Percentiles rank a stretch among this genome's conserved stretches.
Evolutionary conservation across 108 stramenopile genomes (phyloP).

Genomic region (Stephanodiscus triporus): DNA sequence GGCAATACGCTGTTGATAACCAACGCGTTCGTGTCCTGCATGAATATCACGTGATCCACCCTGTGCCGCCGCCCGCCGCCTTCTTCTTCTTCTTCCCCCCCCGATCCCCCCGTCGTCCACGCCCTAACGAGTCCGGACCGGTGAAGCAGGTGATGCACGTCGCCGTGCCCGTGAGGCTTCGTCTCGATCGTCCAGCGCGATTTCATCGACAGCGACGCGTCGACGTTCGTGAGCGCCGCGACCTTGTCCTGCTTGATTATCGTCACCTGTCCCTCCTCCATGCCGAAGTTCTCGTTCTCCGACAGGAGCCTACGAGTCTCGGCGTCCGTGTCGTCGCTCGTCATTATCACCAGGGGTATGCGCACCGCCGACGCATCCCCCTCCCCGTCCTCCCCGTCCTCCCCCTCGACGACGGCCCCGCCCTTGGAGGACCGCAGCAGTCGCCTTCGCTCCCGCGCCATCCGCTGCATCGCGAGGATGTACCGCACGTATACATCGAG

Average conservation of each 20-base stretch:
- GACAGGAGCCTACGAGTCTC: conserved; percentile 85
- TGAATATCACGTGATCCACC: conserved; percentile 89
- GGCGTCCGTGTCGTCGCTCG: conserved; percentile 96
- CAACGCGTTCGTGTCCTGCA: conserved; percentile 99
- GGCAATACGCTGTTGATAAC: conserved; percentile 93
- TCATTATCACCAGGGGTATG: conserved; percentile 98
- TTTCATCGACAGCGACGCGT: conserved; percentile 87
- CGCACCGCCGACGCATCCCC: conserved; percentile 67
- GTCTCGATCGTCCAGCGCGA: conserved; percentile 91
- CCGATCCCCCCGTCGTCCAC: no score
- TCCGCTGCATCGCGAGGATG: conserved; percentile 92
- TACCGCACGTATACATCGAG: conserved; percentile 86
- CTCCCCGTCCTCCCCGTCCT: not conserved
- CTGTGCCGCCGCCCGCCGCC: conserved; percentile 64
- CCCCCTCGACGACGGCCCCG: no score
- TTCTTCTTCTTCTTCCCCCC: no score
- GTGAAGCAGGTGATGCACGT: conserved; percentile 95
- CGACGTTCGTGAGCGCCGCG: conserved; percentile 87
- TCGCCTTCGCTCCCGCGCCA: conserved; percentile 61
- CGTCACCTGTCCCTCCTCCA: conserved; percentile 74
- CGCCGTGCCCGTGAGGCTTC: conserved; percentile 99
- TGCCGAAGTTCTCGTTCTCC: conserved; percentile 92
- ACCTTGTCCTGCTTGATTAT: conserved; percentile 96
- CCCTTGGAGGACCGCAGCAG: no score
- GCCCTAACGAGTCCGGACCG: conserved; percentile 73